Evolutionary conservation across 2,329 filamentous ascomycete genomes (phyloP).

Genomic region (Cercospora beticola): DNA sequence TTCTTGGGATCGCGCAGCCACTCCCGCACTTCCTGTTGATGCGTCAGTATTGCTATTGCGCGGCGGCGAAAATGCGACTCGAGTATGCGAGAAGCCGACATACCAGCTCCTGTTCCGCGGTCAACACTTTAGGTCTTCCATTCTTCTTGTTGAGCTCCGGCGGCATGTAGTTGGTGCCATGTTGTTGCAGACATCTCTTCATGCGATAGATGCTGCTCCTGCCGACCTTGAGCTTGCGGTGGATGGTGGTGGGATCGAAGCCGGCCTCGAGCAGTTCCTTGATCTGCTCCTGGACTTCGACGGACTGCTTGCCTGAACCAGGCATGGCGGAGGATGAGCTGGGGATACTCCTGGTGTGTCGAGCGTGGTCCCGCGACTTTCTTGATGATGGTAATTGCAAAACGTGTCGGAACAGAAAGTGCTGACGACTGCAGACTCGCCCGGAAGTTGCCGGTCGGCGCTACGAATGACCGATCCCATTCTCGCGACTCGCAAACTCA

Average conservation of each 20-base stretch:
- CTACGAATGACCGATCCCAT: background rate
- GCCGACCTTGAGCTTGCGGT: constrained; percentile 36
- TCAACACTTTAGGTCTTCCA: constrained; percentile 36
- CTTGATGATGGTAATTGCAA: constrained; percentile 2
- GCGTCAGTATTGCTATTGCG: background rate
- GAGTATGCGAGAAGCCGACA: constrained; percentile 3
- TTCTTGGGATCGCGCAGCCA: constrained; percentile 37
- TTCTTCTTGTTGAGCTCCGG: constrained; percentile 39
- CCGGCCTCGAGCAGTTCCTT: constrained; percentile 37
- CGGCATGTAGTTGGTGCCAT: constrained; percentile 38
- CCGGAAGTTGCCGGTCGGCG: constrained; percentile 1
- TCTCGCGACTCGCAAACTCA: background rate
- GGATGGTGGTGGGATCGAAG: constrained; percentile 38
- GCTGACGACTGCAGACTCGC: background rate
- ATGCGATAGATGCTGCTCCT: constrained; percentile 38
- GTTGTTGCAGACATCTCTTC: constrained; percentile 36
- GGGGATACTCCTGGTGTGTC: constrained; percentile 13
- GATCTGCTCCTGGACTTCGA: constrained; percentile 35
- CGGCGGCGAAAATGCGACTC: background rate
- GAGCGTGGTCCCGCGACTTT: constrained; percentile 5
- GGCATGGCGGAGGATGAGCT: constrained; percentile 27
- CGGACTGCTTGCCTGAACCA: constrained; percentile 34
- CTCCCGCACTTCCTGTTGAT: constrained; percentile 33
- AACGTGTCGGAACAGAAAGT: constrained; percentile 12
- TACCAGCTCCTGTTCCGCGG: constrained; percentile 37